Conservation (phyloP, 2,329 filamentous ascomycete species). For the Trichoderma atrobrunneum region DNA sequence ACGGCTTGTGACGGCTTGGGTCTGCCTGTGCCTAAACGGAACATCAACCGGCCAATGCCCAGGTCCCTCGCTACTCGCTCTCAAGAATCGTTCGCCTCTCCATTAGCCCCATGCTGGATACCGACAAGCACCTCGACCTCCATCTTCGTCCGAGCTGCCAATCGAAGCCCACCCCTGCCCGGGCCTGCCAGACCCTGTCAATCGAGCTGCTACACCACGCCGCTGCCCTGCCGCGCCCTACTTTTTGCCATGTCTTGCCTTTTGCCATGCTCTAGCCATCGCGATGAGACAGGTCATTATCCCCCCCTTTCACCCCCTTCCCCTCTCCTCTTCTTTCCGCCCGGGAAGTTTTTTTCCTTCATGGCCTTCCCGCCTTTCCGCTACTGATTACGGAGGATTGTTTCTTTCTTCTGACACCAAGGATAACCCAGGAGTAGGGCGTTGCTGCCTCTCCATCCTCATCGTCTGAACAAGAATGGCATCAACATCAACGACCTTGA, state of each 20-base stretch:
- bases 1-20: background rate
- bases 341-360: background rate
- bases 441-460: background rate
- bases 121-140: background rate
- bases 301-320: background rate
- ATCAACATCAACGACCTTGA: background rate
- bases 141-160: background rate
- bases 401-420: background rate
- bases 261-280: conserved; percentile 10
- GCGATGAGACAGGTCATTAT: conserved; percentile 10
- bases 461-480: background rate
- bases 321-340: background rate
- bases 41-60: background rate
- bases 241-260: conserved; percentile 15
- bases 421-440: background rate
- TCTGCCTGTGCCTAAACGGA: background rate
- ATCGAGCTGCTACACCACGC: conserved; percentile 9
- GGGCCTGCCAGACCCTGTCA: background rate
- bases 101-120: background rate
- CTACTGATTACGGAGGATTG: background rate
- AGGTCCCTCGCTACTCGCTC: background rate
- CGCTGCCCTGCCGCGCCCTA: conserved; percentile 10
- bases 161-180: background rate
- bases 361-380: background rate
- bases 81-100: background rate